Evolutionary conservation across 2,329 filamentous ascomycete species (phyloP).

Genomic region (Phaeosphaeriaceae sp.): DNA sequence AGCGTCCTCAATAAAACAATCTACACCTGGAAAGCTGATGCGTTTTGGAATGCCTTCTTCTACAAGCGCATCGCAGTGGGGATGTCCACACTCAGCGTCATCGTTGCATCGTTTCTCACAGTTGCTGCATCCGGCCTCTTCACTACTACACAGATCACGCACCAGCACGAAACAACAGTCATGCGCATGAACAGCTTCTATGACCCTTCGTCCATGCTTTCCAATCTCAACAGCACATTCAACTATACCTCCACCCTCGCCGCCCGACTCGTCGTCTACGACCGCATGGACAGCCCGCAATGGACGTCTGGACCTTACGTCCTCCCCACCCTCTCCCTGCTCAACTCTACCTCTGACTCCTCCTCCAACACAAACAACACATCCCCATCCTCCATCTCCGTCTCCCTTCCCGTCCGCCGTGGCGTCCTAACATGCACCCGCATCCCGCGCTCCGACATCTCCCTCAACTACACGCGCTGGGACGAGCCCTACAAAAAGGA

Average conservation of each 20-base stretch:
- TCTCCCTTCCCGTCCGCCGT: neutral
- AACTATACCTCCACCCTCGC: neutral
- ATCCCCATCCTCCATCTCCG: neutral
- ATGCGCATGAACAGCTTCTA: constrained; percentile 3
- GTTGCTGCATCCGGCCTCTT: neutral
- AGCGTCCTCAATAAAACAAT: constrained; percentile 1
- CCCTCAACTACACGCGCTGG: neutral
- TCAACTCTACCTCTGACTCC: neutral
- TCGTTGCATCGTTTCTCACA: constrained; percentile 1
- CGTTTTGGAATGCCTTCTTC: neutral
- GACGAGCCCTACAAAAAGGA: neutral
- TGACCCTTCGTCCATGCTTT: neutral
- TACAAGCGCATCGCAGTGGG: constrained; percentile 2
- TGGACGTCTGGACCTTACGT: neutral
- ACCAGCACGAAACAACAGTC: neutral
- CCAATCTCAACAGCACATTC: constrained; percentile 1
- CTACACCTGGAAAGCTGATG: constrained; percentile 2
- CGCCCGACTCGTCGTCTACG: constrained; percentile 2
- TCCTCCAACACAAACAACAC: neutral
- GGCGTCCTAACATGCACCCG: neutral
- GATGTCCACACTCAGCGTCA: constrained; percentile 1
- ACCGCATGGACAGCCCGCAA: neutral
- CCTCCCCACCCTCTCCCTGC: neutral
- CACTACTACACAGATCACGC: neutral
- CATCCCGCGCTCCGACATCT: neutral